phyloP scores from a whole-genome alignment of 768 basidiomycete genomes.

The Lentinus brumalis region DNA sequence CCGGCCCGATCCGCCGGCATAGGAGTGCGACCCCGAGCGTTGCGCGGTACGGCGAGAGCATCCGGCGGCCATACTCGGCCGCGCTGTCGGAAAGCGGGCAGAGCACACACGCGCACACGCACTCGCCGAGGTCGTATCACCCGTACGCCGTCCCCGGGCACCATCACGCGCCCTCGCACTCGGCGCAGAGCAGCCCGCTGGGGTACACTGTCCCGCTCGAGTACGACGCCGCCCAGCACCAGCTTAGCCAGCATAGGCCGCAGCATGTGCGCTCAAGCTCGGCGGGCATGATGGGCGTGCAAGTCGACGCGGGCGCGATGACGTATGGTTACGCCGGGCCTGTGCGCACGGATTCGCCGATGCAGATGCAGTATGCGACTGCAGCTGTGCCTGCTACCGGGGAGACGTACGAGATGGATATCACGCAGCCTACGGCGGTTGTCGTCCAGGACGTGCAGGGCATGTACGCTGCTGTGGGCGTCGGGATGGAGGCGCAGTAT shows the following conservation, averaged over 20 bases:
- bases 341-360: slow-evolving; percentile 34
- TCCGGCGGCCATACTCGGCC: slow-evolving; percentile 48
- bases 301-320: neutral
- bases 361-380: slow-evolving; percentile 26
- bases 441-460: slow-evolving; percentile 3
- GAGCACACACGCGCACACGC: slow-evolving; percentile 14
- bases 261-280: slow-evolving; percentile 29
- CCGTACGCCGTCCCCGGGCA: slow-evolving; percentile 33
- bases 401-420: slow-evolving; percentile 22
- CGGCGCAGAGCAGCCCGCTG: slow-evolving; percentile 38
- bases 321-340: slow-evolving; percentile 13
- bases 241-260: slow-evolving; percentile 10
- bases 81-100: slow-evolving; percentile 37
- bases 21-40: slow-evolving; percentile 78
- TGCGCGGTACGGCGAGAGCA: slow-evolving; percentile 48
- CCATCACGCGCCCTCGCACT: slow-evolving; percentile 20
- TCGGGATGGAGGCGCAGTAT: slow-evolving; percentile 8
- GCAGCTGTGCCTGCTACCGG: neutral
- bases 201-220: slow-evolving; percentile 55
- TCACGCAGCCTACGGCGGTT: neutral
- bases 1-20: slow-evolving; percentile 67
- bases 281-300: slow-evolving; percentile 6
- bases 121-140: slow-evolving; percentile 36
- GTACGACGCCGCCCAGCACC: slow-evolving; percentile 17
- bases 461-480: slow-evolving; percentile 12